Evolutionary conservation across 2,329 filamentous ascomycete genomes (phyloP).

Genomic region (Seiridium cupressi): DNA sequence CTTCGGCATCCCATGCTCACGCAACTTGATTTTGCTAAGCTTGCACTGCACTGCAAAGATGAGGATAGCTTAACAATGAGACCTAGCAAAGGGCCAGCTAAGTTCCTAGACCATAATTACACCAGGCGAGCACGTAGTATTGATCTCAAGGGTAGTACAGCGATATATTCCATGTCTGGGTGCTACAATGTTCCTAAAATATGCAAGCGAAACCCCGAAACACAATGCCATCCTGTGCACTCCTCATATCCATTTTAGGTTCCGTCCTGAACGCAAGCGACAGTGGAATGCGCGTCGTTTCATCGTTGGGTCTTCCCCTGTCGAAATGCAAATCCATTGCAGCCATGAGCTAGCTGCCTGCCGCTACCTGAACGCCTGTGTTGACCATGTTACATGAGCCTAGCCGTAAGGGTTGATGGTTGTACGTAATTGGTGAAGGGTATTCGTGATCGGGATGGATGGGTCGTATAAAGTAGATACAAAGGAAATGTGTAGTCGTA

Average conservation of each 20-base stretch:
- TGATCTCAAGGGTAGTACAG: not conserved
- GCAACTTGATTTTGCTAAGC: too few species aligned
- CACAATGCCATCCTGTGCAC: not conserved
- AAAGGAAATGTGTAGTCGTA: constrained; percentile 1
- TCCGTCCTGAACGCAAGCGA: not conserved
- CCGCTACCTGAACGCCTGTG: constrained; percentile 2
- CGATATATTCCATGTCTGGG: not conserved
- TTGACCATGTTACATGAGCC: constrained; percentile 2
- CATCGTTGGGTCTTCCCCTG: not conserved
- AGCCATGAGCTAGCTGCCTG: not conserved
- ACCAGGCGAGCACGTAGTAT: too few species aligned
- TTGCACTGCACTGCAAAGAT: too few species aligned
- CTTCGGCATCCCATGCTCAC: too few species aligned
- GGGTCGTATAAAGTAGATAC: constrained; percentile 6
- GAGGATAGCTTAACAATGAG: too few species aligned
- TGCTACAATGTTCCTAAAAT: not conserved
- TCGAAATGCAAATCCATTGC: not conserved
- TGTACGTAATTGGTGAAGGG: not conserved
- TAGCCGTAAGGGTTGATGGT: not conserved
- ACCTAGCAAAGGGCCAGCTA: too few species aligned
- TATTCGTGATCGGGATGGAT: not conserved
- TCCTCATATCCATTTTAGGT: constrained; percentile 1
- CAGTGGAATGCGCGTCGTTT: not conserved
- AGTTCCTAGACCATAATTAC: too few species aligned
- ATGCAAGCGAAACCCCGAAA: not conserved